Conservation (phyloP, 176 grass and related monocot species). For the Hordeum vulgare region MorexV3_pseudomolecules_assembly NC_058520.1:334604038-334604537, state of each 20-base stretch:
- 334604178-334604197: background rate
- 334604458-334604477: background rate
- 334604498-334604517: background rate
- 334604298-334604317: background rate
- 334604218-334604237: background rate
- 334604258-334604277: background rate
- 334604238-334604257: background rate
- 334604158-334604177: no score
- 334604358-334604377: no score
- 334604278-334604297: constrained; percentile 1
- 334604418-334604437: no score
- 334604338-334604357: no score
- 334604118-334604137: no score
- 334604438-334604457: no score
- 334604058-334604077: background rate
- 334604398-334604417: no score
- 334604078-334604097: background rate
- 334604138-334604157: no score
- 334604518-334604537: constrained; percentile 9
- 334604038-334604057: background rate
- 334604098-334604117: no score
- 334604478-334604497: background rate
- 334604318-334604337: constrained; percentile 5
- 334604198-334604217: constrained; percentile 1
- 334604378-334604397: no score